phyloP scores from a whole-genome alignment of 768 basidiomycete genomes.

The Hygrocybe punicea region DNA sequence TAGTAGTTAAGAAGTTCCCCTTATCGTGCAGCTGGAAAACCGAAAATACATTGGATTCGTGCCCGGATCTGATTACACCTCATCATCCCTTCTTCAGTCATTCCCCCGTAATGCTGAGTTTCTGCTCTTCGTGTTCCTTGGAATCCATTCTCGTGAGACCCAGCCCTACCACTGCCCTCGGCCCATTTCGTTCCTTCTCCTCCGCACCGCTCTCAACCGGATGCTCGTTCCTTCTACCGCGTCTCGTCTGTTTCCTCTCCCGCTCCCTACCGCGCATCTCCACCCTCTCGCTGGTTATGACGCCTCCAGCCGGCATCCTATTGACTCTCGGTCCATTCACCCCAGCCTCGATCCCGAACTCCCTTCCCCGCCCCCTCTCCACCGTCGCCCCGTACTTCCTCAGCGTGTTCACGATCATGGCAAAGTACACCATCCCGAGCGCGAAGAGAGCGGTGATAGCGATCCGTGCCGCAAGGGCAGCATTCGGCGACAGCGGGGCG shows the following conservation, averaged over 20 bases:
- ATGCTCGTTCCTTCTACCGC: neutral
- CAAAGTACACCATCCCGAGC: constrained; percentile 60
- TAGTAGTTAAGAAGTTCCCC: too few relatives aligned
- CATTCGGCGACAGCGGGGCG: constrained; percentile 34
- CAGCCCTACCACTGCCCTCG: constrained; percentile 16
- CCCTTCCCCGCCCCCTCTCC: constrained; percentile 13
- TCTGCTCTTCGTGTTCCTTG: too few relatives aligned
- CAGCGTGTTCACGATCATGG: constrained; percentile 59
- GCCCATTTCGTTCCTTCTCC: constrained; percentile 3
- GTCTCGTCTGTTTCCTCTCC: constrained; percentile 4
- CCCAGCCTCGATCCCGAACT: constrained; percentile 8
- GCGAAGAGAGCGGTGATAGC: constrained; percentile 51
- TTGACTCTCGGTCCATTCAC: constrained; percentile 6
- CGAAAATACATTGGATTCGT: too few relatives aligned
- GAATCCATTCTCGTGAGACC: constrained; percentile 11
- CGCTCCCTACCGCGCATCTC: constrained; percentile 11
- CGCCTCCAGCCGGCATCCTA: constrained; percentile 5
- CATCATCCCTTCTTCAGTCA: too few relatives aligned
- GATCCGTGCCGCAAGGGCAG: constrained; percentile 52
- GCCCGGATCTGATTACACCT: too few relatives aligned
- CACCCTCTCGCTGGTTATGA: constrained; percentile 2
- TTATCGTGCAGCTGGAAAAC: too few relatives aligned
- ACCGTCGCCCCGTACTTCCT: constrained; percentile 50
- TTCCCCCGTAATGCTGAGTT: too few relatives aligned
- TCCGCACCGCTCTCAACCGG: constrained; percentile 4